A percentile compares a stretch with the other conserved stretches of the same genome.
These are phyloP conservation scores for Crepidotus variabilis DNA, from an alignment of 768 basidiomycete genomes.

Conservation along the genomic window DNA sequence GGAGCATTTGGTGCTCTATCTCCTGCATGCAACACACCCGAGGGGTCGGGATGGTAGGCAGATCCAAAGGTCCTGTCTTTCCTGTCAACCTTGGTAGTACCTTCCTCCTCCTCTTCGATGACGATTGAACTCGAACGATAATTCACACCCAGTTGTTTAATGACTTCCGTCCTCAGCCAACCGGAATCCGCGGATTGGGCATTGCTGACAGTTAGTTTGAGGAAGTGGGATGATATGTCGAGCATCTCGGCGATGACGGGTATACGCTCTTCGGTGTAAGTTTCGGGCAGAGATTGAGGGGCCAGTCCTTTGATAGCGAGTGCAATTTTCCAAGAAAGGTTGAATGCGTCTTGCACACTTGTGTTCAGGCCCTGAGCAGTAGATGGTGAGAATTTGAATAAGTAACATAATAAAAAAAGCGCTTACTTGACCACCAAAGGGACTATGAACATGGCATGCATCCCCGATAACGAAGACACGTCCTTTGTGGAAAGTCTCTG, in stretches of 20 bases:
- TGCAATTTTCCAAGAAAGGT: constrained; percentile 32
- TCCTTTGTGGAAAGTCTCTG: not conserved
- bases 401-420: not conserved
- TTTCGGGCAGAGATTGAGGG: constrained; percentile 21
- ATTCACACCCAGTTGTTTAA: constrained; percentile 46
- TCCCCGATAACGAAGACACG: not conserved
- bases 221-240: constrained; percentile 19
- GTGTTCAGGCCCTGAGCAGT: constrained; percentile 2
- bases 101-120: constrained; percentile 26
- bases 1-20: constrained; percentile 47
- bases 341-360: constrained; percentile 14
- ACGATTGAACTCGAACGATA: constrained; percentile 48
- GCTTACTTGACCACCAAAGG: not conserved
- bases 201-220: not conserved
- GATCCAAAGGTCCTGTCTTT: constrained; percentile 11
- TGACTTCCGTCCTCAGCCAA: constrained; percentile 7
- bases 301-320: constrained; percentile 26
- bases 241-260: constrained; percentile 36
- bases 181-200: not conserved
- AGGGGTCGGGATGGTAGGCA: constrained; percentile 14
- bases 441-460: not conserved
- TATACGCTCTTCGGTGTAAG: constrained; percentile 28
- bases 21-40: constrained; percentile 27
- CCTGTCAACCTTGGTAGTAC: not conserved
- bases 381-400: not conserved